phyloP scores from a whole-genome alignment of 169 alveolate genomes.

The Blepharisma undulans region DNA sequence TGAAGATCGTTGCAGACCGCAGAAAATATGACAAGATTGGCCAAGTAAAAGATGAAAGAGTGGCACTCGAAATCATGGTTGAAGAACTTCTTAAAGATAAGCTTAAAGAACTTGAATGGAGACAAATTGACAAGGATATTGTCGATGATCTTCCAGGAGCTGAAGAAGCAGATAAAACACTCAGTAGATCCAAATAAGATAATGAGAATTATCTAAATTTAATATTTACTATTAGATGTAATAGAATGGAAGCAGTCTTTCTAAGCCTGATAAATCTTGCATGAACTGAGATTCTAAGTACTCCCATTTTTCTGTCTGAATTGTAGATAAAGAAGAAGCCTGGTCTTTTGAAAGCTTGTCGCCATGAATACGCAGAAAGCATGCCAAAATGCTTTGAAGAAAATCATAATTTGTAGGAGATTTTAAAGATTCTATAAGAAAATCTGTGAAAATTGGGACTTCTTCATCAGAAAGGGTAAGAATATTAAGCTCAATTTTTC shows the following conservation, averaged over 20 bases:
- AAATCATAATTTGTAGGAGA: neutral
- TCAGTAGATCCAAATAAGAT: neutral
- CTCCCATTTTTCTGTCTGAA: neutral
- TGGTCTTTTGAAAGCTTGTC: neutral
- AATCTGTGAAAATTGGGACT: neutral
- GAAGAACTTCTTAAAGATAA: neutral
- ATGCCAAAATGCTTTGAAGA: slow-evolving; percentile 12
- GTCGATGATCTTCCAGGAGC: neutral
- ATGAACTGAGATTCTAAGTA: neutral
- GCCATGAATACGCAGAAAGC: slow-evolving; percentile 10
- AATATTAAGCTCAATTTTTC: slow-evolving; percentile 12
- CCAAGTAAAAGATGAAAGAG: neutral
- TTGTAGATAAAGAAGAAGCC: neutral
- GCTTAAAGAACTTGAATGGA: slow-evolving; percentile 29
- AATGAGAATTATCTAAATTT: neutral
- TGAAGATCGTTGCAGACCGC: neutral
- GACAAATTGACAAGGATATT: neutral
- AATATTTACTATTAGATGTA: neutral
- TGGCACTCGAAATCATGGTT: neutral
- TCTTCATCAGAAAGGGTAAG: neutral
- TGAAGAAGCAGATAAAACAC: neutral
- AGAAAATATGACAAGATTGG: neutral
- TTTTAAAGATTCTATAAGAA: neutral
- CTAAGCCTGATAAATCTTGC: neutral
- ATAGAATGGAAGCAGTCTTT: neutral